Evolutionary conservation across 2,329 filamentous ascomycete species (phyloP).

Genomic region (Cladosporium sp.): DNA sequence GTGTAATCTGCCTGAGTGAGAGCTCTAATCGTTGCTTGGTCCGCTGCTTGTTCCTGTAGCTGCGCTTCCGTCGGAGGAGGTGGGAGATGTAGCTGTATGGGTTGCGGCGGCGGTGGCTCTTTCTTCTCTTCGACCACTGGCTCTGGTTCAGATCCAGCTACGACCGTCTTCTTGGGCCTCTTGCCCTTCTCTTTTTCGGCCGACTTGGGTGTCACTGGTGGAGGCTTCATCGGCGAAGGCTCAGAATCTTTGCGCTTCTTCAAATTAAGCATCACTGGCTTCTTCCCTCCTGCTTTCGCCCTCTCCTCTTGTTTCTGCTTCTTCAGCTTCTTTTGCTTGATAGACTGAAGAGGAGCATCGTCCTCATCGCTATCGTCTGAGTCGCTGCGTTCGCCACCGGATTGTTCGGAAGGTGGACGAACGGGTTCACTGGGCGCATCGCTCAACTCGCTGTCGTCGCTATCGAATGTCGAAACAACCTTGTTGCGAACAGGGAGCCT

Average conservation of each 20-base stretch:
- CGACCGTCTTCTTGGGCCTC: conserved; percentile 21
- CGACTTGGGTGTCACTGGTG: conserved; percentile 12
- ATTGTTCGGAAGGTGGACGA: conserved; percentile 47
- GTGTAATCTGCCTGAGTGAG: background rate
- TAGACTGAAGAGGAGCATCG: conserved; percentile 36
- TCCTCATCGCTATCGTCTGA: conserved; percentile 46
- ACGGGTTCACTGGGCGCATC: conserved; percentile 20
- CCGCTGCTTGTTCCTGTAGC: conserved; percentile 1
- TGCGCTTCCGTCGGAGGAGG: conserved; percentile 13
- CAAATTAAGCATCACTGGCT: conserved; percentile 14
- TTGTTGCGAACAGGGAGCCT: conserved; percentile 64
- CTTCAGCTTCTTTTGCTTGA: conserved; percentile 29
- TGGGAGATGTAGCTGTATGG: conserved; percentile 15
- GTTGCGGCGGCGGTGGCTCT: background rate
- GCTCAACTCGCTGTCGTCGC: conserved; percentile 18
- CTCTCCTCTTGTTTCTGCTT: conserved; percentile 33
- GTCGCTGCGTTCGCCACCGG: conserved; percentile 54
- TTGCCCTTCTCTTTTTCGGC: conserved; percentile 20
- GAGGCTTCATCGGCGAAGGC: conserved; percentile 6
- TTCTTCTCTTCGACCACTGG: conserved; percentile 11
- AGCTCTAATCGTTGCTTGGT: background rate
- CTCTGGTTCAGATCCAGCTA: conserved; percentile 6
- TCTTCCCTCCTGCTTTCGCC: conserved; percentile 22
- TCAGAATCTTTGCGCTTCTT: conserved; percentile 19
- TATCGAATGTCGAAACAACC: conserved; percentile 37